Base-by-base conservation (phyloP, 1,284 basidiomycete genomes). In the Phenoliferia sp. region DNA sequence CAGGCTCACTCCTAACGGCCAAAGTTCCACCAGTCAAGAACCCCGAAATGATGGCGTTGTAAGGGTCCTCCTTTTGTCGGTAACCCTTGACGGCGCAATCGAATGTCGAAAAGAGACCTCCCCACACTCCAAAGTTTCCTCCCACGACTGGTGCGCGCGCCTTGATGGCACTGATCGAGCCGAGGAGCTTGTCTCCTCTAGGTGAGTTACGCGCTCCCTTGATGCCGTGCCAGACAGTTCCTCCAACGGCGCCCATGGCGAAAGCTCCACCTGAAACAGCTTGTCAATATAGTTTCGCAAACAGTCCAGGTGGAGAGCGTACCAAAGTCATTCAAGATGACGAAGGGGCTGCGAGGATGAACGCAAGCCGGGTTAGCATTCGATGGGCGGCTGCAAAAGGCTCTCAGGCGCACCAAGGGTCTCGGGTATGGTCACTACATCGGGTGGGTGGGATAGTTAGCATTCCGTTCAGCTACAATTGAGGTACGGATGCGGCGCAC, bases 191-290 rank as follows among this genome's bases (percentile, higher is more conserved):
- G 80, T 98, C 94, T 57, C 96, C 96, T 79, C 89, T 85, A 67
- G 95, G 95, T 69, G 93, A 95, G 81, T 98, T 99, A 75, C 95
- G 85, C 22, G 94, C 94, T 69, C 95, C 96, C 81, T 99, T 99
- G 78, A 98, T 94, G 73, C 94, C 93, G 82, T 99, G 94, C 95
- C 95, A 99, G 78, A 99, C 94, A 74, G 92, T 93, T 76, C 95
- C 93, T 75, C 94, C 94, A 61, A 95, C 87, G 29, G 92, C 91
- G 78, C 92, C 93, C 93, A 95, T 95, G 39, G 92, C 87, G 78
- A 79, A 78, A 15, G 54, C 54, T 56, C 54, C 65, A 64, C 60
- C 48, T 56, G 56, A 12, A 17, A 22, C 29, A 9, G 52, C 54
- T 32, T 19, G 12, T 44, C 39, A 44, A 12, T 15, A 15, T 17